Conservation (phyloP, 768 basidiomycete genomes). For the Amanita thiersii region DNA sequence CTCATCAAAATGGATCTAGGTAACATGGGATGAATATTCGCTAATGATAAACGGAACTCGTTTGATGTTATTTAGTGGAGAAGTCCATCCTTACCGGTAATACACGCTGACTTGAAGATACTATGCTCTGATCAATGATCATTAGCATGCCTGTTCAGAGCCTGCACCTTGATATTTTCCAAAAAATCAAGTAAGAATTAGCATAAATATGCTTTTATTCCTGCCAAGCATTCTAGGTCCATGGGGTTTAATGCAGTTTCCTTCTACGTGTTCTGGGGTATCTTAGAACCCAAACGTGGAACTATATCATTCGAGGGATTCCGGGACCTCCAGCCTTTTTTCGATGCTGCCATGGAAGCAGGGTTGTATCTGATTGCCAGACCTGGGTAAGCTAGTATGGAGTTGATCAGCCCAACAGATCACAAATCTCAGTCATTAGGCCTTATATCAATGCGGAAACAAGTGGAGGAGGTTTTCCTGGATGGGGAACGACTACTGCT, state of each 20-base stretch:
- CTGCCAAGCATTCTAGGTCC: conserved; percentile 16
- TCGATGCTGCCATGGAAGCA: conserved; percentile 44
- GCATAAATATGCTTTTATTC: neutral
- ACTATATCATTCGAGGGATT: conserved; percentile 47
- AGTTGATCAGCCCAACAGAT: no score
- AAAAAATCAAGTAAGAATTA: conserved; percentile 34
- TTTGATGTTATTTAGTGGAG: conserved; percentile 32
- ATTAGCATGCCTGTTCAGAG: conserved; percentile 31
- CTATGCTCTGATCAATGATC: neutral
- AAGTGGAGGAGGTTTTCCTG: conserved; percentile 47
- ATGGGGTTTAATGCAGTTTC: conserved; percentile 37
- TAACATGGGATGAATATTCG: conserved; percentile 38
- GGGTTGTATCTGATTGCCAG: conserved; percentile 51
- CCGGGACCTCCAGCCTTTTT: conserved; percentile 44
- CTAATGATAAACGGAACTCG: conserved; percentile 32
- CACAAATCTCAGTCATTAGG: conserved; percentile 13
- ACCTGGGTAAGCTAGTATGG: conserved; percentile 27
- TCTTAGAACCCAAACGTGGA: conserved; percentile 37
- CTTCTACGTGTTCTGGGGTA: conserved; percentile 37
- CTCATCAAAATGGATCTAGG: no score
- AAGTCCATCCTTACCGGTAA: conserved; percentile 35
- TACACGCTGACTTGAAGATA: conserved; percentile 2
- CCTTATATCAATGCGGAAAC: conserved; percentile 43
- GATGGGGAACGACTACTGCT: conserved; percentile 44
- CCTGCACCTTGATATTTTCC: conserved; percentile 33